Base-by-base conservation (phyloP, 2,329 filamentous ascomycete genomes). In the Phoma sp. region DNA sequence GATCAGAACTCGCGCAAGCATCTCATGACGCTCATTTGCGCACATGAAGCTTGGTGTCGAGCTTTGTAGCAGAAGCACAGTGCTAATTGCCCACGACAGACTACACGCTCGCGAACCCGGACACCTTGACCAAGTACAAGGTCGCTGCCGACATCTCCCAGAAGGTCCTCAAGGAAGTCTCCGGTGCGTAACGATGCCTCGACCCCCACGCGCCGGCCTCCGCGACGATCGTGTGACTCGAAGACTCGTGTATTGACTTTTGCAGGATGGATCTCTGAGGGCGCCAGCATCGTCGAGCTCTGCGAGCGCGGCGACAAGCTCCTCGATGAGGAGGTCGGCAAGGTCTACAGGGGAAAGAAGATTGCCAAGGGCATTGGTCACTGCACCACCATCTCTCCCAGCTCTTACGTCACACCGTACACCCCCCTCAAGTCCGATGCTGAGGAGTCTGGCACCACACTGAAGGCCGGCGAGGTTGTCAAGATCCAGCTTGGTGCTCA, bases 401-500 rank as follows among this genome's bases (percentile, higher is more conserved):
- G 89, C 78, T 90, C 93, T 61, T 96, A 92, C 80, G 88, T 99
- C 77, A 99, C 95, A 51, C 95, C 95, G 45, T 98, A 97, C 83
- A 99, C 95, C 39, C 95, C 95, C 45, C 83, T 99, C 68, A 87
- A 86, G 65, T 87, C 92, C 61, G 95, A 99, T 72, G 83, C 89
- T 76, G 87, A 89, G 74, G 95, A 99, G 82, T 91, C 93, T 58
- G 85, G 84, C 53, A 83, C 84, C 42, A 87, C 88, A 71, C 84
- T 99, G 67, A 91, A 96, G 81, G 84, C 88, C 45, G 90, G 88
- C 59, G 95, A 99, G 81, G 80, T 91, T 58, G 85, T 96, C 80
- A 99, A 99, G 86, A 95, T 99, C 76, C 95, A 99, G 81, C 87
- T 99, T n/a, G 95, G 95, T 72, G 95, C 95, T 46, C 95, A 99